These are phyloP conservation scores for Fraxinus cuspidata DNA, from an alignment of 257 asterid genomes.

Conservation along the genomic window DNA sequence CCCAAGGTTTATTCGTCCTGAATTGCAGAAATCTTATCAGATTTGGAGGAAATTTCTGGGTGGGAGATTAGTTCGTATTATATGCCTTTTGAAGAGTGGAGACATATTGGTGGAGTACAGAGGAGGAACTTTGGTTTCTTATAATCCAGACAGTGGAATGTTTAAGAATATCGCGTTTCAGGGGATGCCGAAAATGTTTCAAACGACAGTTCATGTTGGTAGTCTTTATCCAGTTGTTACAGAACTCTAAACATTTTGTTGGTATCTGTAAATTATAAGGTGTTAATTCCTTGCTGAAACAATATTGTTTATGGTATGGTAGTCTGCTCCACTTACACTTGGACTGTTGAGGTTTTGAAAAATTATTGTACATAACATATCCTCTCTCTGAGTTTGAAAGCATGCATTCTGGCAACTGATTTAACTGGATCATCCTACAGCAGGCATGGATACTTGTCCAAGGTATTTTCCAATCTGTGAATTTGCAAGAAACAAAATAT, in stretches of 20 bases:
- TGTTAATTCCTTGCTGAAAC: neutral
- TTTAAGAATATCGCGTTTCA: neutral
- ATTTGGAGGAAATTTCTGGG: neutral
- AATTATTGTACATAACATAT: too few relatives aligned
- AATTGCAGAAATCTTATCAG: neutral
- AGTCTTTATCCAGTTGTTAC: constrained; percentile 9
- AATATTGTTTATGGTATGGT: neutral
- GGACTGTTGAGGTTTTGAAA: too few relatives aligned
- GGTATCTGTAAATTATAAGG: neutral
- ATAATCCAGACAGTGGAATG: neutral
- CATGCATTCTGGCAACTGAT: too few relatives aligned
- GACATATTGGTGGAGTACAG: constrained; percentile 10
- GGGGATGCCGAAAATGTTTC: constrained; percentile 12
- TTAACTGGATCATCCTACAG: too few relatives aligned
- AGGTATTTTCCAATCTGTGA: too few relatives aligned
- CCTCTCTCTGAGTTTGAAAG: too few relatives aligned
- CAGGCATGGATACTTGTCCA: too few relatives aligned
- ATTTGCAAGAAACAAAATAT: too few relatives aligned
- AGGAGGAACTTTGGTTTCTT: constrained; percentile 11
- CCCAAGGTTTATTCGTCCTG: neutral
- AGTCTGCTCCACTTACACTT: neutral
- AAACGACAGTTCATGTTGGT: constrained; percentile 11
- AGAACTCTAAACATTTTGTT: neutral
- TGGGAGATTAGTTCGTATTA: neutral
- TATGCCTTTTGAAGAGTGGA: constrained; percentile 15